Evolutionary conservation across 169 alveolate species (phyloP), one percentile per base, ranked within the genome.

Genomic region (Amoebophrya sp.): DNA sequence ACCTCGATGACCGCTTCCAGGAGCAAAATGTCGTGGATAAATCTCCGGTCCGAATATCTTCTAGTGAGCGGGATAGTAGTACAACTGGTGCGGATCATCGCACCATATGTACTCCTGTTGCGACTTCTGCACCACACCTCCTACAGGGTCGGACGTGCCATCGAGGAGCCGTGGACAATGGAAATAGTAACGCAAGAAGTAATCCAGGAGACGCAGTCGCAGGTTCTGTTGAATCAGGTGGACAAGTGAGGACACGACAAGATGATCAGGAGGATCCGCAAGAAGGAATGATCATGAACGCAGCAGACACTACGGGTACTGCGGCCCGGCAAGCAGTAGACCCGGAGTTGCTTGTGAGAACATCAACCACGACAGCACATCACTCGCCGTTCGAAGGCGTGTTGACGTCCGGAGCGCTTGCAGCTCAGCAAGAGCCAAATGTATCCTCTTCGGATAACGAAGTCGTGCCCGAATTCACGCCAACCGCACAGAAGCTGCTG

Each of bases 401-500:
- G 66, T 12, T 7, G 7, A 47, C 66, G 18, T 12, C 66, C 7
- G 18, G 29, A 12, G 18, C 29, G 29, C 66, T 47, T 7, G 18
- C 18, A 18, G 18, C 18, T 7, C 7, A 18, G 29, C 7, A 47
- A 7, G 18, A 47, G 29, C 18, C 7, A 7, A 47, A 47, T 47
- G 7, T 12, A 7, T 12, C 29, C 18, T 12, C 29, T 66, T 1
- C 29, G 32, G 35, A 0, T 25, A 25, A 66, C 83, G 83, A 66
- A 25, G 83, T 7, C 83, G 83, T 18, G 35, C 83, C 83, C 35
- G 35, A 66, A 2, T 66, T 66, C 83, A n/a, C 35, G 18, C 83
- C 83, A 66, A 66, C 83, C 35, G 83, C 83, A 25, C 83, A 66
- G 35, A 66, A 66, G 83, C 83, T 66, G 83, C 83, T 66, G 29